Evolutionary conservation across 2,329 filamentous ascomycete species (phyloP).

Genomic region (Colletotrichum shisoi): DNA sequence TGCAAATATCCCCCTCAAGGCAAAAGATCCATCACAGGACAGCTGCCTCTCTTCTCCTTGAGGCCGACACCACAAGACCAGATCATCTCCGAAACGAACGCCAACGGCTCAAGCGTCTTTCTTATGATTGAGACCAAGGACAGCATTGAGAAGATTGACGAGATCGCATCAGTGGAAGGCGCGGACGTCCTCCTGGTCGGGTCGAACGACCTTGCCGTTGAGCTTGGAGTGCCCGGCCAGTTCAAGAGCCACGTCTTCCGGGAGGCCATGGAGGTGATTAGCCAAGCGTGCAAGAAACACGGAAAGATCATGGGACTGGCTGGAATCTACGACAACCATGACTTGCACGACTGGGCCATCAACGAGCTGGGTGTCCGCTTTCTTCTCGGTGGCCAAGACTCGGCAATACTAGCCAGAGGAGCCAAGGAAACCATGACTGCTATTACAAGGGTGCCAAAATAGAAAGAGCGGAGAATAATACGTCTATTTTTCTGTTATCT

Average conservation of each 20-base stretch:
- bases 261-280: constrained; percentile 38
- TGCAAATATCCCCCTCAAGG: constrained; percentile 44
- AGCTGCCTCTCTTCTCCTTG: constrained; percentile 42
- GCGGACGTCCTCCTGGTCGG: constrained; percentile 48
- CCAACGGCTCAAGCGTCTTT: constrained; percentile 42
- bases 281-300: constrained; percentile 39
- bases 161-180: constrained; percentile 46
- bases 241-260: constrained; percentile 40
- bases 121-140: constrained; percentile 45
- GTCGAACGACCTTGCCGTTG: constrained; percentile 45
- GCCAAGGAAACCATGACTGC: constrained; percentile 11
- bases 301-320: constrained; percentile 43
- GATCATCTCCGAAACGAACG: constrained; percentile 42
- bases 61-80: constrained; percentile 41
- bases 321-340: constrained; percentile 41
- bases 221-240: constrained; percentile 42
- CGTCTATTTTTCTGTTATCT: neutral
- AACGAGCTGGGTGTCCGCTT: constrained; percentile 39
- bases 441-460: neutral
- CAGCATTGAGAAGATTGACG: constrained; percentile 42
- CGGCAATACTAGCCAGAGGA: constrained; percentile 28
- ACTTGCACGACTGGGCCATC: constrained; percentile 40
- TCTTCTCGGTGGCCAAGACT: constrained; percentile 40
- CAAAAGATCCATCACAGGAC: constrained; percentile 43
- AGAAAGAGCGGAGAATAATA: neutral